phyloP scores from a whole-genome alignment of 805 yeast species.

The Priceomyces castillae region DNA sequence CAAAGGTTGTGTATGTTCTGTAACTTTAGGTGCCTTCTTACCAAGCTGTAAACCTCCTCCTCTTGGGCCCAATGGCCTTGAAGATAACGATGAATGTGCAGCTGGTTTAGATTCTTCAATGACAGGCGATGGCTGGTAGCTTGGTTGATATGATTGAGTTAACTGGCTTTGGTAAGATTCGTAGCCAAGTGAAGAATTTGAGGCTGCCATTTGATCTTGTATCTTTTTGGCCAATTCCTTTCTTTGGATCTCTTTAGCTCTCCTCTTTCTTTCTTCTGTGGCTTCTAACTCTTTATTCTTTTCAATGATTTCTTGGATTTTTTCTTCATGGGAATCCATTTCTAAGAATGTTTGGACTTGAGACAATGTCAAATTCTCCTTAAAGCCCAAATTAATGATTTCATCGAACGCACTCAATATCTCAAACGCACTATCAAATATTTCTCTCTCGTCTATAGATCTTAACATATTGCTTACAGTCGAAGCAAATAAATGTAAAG shows the following conservation, averaged over 20 bases:
- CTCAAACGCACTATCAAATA: conserved; percentile 82
- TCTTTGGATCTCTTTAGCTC: conserved; percentile 86
- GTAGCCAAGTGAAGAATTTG: conserved; percentile 23
- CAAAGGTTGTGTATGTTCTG: conserved; percentile 29
- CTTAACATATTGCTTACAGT: conserved; percentile 74
- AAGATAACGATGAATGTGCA: conserved; percentile 9
- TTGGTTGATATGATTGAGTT: conserved; percentile 24
- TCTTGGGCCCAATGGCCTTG: conserved; percentile 30
- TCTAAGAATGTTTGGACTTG: conserved; percentile 89
- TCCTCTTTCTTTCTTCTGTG: conserved; percentile 92
- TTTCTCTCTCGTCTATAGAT: conserved; percentile 74
- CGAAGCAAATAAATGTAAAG: conserved; percentile 80
- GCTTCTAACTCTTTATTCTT: conserved; percentile 97
- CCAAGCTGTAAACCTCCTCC: conserved; percentile 76
- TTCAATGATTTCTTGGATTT: conserved; percentile 96
- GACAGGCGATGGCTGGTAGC: conserved; percentile 27
- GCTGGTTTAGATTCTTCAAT: conserved; percentile 15
- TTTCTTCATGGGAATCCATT: conserved; percentile 98
- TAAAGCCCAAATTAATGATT: conserved; percentile 82
- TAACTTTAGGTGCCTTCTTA: conserved; percentile 40
- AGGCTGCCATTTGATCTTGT: conserved; percentile 45
- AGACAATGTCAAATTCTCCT: conserved; percentile 75
- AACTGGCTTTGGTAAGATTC: conserved; percentile 16
- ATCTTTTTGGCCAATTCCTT: conserved; percentile 67
- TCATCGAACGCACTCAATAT: conserved; percentile 92